Base-by-base conservation (phyloP, 2,329 filamentous ascomycete genomes). In the Aspergillus felis region DNA sequence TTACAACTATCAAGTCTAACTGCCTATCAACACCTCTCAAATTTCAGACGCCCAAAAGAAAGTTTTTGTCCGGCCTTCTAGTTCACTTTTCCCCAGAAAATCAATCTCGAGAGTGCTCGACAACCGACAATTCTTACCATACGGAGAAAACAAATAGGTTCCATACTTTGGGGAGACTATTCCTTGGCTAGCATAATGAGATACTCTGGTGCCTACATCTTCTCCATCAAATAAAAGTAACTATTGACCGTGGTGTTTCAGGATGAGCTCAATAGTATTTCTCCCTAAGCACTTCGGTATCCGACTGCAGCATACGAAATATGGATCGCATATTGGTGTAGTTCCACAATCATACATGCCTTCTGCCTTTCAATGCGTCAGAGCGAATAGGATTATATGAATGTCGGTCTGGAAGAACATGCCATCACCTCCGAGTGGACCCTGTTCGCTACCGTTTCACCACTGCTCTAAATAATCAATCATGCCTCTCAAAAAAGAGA, bases 391-490 rank as follows among this genome's bases (percentile, higher is more conserved):
- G 14, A 17, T 29, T 14, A 56, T 53, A 38, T 55, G 57, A 54
- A 49, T 46, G 46, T 51, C 47, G 51, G 55, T 50, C 56, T 54
- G 35, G 51, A 38, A 14, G 52, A 61, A 52, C 59, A 63, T 62
- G 55, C 62, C 57, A 62, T 53, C 29, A 44, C 42, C 10, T 35
- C 22, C 20, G 25, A 35, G 59, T 63, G 61, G 61, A 54, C 57
- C 59, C 28, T 25, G 17, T 24, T 55, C 51, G 53, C 53, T 52
- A 55, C 56, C 50, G 58, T 65, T 65, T 62, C 58, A 54, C 50
- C 50, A 59, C 57, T 55, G 46, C 57, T 55, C 28, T 52, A 17
- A 44, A 52, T 35, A 54, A 53, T 51, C 54, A 54, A 54, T 38
- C 29, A 14, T 32, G 50, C 22, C 57, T 56, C 54, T 59, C 52